Evolutionary conservation across 495 filamentous ascomycete species (phyloP), one percentile per base, ranked within the genome.

Genomic region (Annulohypoxylon nitens): DNA sequence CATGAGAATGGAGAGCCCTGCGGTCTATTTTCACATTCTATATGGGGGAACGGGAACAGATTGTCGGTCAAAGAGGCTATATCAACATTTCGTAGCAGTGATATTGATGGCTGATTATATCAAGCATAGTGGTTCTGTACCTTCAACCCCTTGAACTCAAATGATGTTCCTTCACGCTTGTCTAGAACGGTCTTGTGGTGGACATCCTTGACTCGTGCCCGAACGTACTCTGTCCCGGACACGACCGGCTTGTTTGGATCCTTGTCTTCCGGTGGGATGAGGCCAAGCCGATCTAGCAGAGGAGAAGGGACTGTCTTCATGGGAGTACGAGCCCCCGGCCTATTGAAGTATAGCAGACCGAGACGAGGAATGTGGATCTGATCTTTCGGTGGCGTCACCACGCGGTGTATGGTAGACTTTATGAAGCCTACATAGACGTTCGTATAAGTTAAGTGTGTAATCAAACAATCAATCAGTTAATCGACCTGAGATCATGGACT

Each of bases 321-420:
- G 5, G 79, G 59, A 1, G 82, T 81, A 41, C 78, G 61, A 62
- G 83, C 80, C 0, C 70, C 74, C 3, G 74, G 74, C 16, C 84
- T 58, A 54, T 39, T 73, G 68, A 87, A 85, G 66, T 86, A 87
- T 4, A 87, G 73, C n/a, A 86, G 76, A 0, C 86, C 83, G 57
- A 86, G 75, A 8, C 85, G 83, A 61, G 86, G 80, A 36, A 86
- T 77, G 58, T 85, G 72, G 16, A 80, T 78, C 61, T 89, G 86
- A 55, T 87, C 83, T 11, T 75, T 57, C 0, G 86, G 84, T 2
- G 83, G 83, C 3, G 83, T 79, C 39, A 84, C 82, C 3, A 88
- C 86, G 11, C 77, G 82, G 51, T 88, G 85, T 50, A 87, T 78
- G 25, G 83, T 86, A 3, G 81, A 83, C 69, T 88, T 88, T 50